A percentile compares a stretch with the other conserved stretches of the same genome.
Conservation (phyloP, 495 filamentous ascomycete species). For the Aspergillus egyptiacus region DNA sequence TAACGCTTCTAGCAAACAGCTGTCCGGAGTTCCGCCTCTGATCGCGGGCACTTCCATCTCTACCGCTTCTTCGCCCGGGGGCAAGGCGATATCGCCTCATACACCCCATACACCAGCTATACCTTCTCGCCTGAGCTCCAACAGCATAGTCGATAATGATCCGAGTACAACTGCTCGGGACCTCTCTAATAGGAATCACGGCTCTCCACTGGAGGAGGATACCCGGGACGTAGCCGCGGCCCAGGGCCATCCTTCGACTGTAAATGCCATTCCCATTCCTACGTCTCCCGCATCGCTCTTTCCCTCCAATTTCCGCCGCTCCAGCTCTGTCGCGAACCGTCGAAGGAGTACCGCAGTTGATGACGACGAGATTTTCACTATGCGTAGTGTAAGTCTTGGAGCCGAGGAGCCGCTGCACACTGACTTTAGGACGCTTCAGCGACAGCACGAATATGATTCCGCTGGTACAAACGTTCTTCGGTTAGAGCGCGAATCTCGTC, state of each 20-base stretch:
- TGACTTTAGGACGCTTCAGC: conserved; percentile 51
- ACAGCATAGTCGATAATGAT: conserved; percentile 66
- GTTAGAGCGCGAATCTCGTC: conserved; percentile 23
- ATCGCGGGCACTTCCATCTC: conserved; percentile 75
- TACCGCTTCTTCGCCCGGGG: conserved; percentile 70
- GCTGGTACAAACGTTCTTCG: conserved; percentile 22
- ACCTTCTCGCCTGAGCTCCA: conserved; percentile 83
- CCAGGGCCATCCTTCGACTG: conserved; percentile 43
- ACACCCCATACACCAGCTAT: conserved; percentile 92
- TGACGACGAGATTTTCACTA: conserved; percentile 56
- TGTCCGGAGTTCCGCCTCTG: conserved; percentile 80
- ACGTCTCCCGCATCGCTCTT: conserved; percentile 67
- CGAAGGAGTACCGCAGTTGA: conserved; percentile 49
- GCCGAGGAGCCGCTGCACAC: conserved; percentile 58
- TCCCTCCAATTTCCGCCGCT: conserved; percentile 56
- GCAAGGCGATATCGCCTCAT: conserved; percentile 88
- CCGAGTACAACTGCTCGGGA: conserved; percentile 21
- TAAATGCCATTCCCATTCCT: conserved; percentile 77
- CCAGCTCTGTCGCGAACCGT: conserved; percentile 75
- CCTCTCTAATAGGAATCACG: conserved; percentile 26
- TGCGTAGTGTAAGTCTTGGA: conserved; percentile 73
- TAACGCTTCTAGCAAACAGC: conserved; percentile 74
- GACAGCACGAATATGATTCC: conserved; percentile 38
- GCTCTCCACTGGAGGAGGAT: conserved; percentile 35
- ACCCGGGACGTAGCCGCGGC: conserved; percentile 31